These are phyloP conservation scores for Aspergillus quadricinctus DNA, from an alignment of 2,329 filamentous ascomycete species.

Conservation along the genomic window DNA sequence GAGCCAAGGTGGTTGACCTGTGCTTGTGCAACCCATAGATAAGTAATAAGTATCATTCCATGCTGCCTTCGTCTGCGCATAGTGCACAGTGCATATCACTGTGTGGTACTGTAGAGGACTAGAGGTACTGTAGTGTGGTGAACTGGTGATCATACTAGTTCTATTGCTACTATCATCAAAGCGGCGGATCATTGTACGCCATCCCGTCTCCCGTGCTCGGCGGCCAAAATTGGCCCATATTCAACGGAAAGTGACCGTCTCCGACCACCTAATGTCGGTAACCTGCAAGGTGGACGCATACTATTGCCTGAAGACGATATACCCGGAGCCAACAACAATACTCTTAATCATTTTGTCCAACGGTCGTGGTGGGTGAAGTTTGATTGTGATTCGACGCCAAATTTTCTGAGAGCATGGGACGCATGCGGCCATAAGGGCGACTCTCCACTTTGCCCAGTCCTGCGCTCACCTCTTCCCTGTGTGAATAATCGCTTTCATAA, in stretches of 20 bases:
- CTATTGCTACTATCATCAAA: too few species aligned
- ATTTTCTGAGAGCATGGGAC: neutral
- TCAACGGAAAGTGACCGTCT: neutral
- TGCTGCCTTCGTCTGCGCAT: constrained; percentile 4
- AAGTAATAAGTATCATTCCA: neutral
- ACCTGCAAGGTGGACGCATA: constrained; percentile 5
- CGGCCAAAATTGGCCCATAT: neutral
- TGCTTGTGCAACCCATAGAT: neutral
- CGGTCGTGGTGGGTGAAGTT: neutral
- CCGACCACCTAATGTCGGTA: constrained; percentile 6
- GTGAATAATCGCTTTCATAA: neutral
- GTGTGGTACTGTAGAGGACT: too few species aligned
- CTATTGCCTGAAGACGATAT: neutral
- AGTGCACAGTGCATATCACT: neutral
- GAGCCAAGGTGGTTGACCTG: neutral
- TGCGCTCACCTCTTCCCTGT: neutral
- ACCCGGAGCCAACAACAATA: constrained; percentile 1
- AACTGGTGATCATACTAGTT: too few species aligned
- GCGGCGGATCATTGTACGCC: too few species aligned
- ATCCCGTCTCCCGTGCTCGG: too few species aligned
- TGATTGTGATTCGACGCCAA: constrained; percentile 1
- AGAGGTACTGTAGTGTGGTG: too few species aligned
- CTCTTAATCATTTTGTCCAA: neutral
- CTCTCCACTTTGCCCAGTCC: neutral
- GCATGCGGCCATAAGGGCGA: neutral